phyloP scores from a whole-genome alignment of 441 rosid species.

The Populus tomentosa region DNA sequence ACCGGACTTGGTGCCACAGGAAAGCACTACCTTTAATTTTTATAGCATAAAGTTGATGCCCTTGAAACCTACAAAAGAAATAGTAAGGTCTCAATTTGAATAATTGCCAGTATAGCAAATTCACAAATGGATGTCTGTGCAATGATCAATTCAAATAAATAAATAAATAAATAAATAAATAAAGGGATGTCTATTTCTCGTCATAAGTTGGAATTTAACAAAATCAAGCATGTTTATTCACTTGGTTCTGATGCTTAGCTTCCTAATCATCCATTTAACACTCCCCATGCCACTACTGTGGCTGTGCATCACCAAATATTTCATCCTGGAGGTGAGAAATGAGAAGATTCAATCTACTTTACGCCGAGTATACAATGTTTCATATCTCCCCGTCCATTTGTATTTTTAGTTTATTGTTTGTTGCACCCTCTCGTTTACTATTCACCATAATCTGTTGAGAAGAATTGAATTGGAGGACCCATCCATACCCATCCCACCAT shows the following conservation, averaged over 20 bases:
- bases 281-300: background rate
- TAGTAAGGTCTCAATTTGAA: conserved; percentile 1
- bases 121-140: background rate
- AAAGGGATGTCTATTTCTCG: background rate
- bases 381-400: background rate
- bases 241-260: background rate
- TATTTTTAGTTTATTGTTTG: background rate
- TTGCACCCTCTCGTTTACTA: background rate
- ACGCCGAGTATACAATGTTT: background rate
- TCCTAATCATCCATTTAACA: conserved; percentile 4
- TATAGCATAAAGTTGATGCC: conserved; percentile 58
- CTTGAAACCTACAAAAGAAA: conserved; percentile 49
- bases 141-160: background rate
- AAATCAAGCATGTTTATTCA: background rate
- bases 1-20: conserved; percentile 93
- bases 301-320: background rate
- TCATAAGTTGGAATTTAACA: background rate
- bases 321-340: background rate
- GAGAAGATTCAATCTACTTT: background rate
- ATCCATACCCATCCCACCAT: background rate
- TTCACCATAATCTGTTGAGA: background rate
- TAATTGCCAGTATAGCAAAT: conserved; percentile 1
- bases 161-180: background rate
- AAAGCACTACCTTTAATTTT: conserved; percentile 86
- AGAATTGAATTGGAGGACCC: background rate